Base-by-base conservation (phyloP, 2,329 filamentous ascomycete genomes). In the Verticillium klebahnii region DNA sequence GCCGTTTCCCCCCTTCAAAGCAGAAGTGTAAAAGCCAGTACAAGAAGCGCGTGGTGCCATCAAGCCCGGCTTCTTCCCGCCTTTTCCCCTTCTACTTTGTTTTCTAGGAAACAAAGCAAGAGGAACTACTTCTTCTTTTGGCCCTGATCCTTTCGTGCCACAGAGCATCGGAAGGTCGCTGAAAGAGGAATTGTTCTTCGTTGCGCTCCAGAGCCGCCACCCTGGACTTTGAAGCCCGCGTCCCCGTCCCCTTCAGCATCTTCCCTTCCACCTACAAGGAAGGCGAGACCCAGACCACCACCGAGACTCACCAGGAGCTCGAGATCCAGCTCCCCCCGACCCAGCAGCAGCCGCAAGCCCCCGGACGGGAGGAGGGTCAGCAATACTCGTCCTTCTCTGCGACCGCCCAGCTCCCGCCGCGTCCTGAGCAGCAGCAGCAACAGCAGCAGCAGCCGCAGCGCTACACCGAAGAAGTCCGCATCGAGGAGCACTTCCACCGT, bases 171-270 rank as follows among this genome's bases (percentile, higher is more conserved):
- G 70, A 76, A 78, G 77, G 76, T 78, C 78, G 77, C 74, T 76
- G 77, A 86, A 59, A 91, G 89, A 89, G 87, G 84, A 85, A 86
- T 80, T 78, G 58, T 34, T 82, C 80, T 63, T 66, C 64, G 63
- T 79, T 76, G 80, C 87, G 82, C 81, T 79, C 78, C 77, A 71
- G 88, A 90, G 88, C 90, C 90, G 92, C 84, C 92, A 97, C 92
- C 85, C 93, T 97, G 93, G 93, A 97, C 92, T 97, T 96, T 95
- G 93, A 97, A 91, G 93, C 93, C 83, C 91, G 93, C 82, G 91
- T 97, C 82, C 92, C 94, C 86, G 95, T 98, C 83, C 94, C 94
- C 84, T 96, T 97, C 89, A 97, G 93, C 91, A 91, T 97, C 90
- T 97, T 98, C 89, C 94, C 94, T 85, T 97, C 93, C 81, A 92